Evolutionary conservation across 2,329 filamentous ascomycete species (phyloP), one percentile per base, ranked within the genome.

Genomic region (Cryphonectria carpinicola): DNA sequence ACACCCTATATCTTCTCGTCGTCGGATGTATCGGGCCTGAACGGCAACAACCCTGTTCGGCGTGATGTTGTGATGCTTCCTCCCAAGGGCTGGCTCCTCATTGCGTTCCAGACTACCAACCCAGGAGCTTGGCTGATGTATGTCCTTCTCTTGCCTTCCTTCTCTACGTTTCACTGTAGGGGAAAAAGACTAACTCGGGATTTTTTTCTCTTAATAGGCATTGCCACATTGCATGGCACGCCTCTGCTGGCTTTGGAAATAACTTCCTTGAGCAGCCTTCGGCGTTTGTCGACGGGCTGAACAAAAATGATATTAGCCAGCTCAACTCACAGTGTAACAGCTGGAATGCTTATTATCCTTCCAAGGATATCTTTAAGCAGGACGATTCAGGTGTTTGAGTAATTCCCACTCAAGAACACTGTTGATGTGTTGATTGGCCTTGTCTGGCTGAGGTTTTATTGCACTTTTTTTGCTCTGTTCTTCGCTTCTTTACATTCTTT

Each of bases 71-170:
- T 82, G 4, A 81, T 83, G 70, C 75, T 87, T 5, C 82, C 83
- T 0, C 78, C 77, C 4, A 78, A 77, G 39, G 84, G 84, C 0
- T 84, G 83, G 76, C 71, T 87, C 8, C 79, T 83, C 2, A 76
- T 87, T 19, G 84, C 82, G 0, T 87, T 84, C 75, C 74, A 78
- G 67, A 80, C 83, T 0, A 81, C 86, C 73, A 86, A 87, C 68
- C 85, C 85, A 0, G 85, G 85, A 8, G 75, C 80, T 8, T 84
- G 83, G 82, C 71, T 83, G 61, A 56, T 69, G 71, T 72, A 64
- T n/a, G 70, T 68, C 8, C 52, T 32, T 5, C 3, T 65, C 7
- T 25, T 43, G 11, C 39, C 7, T 41, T 41, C 39, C 19, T 39
- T 1, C 37, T 39, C 54, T 22, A 13, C 10, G 4, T 56, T 58